Base-by-base conservation (phyloP, 1,284 basidiomycete species). In the Ganoderma meredithae region DNA sequence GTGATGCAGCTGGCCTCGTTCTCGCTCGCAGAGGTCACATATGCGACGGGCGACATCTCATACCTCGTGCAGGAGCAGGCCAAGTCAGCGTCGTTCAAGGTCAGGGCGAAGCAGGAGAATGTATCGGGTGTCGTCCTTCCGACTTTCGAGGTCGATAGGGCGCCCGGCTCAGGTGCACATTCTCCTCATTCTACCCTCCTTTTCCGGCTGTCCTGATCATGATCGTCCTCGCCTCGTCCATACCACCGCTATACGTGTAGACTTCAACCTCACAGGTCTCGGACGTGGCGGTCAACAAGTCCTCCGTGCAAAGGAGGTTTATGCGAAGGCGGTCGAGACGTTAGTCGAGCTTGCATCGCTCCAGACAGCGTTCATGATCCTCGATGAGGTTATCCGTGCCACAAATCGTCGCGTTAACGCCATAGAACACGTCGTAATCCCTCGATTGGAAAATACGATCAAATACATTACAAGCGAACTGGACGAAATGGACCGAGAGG, bases 1-100 rank as follows among this genome's bases (percentile, higher is more conserved):
- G 97, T 99, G 39, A 98, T 99, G 91, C 98, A 99, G 80, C 86
- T 98, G 62, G 98, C 98, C 19, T 98, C 97, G 58, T 98, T 99
- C 86, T 97, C 95, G 53, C 92, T 99, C 81, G 98, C 98, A 0
- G 98, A 99, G 81, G 98, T 99, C 70, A 96, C 95, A 36, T 99
- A 99, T 82, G 91, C 96, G 43, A 98, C 97, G 6, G 96, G 96
- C 71, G 97, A 99, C 78, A 99, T 99, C 76, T 91, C 95, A 39
- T 99, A 99, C 82, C 93, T 97, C 72, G 91, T 96, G 12, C 95
- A 96, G 79, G 95, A 97, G 79, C 92, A 93, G 82, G 96, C 86
- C 73, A 98, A 93, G 85, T 91, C 90, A 58, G 97, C 98, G 0
- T 90, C 92, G 1, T 99, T 99, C 86, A 91, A 90, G 71, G 97